Conservation (phyloP, 2,329 filamentous ascomycete genomes). For the Paecilomyces niveus region DNA sequence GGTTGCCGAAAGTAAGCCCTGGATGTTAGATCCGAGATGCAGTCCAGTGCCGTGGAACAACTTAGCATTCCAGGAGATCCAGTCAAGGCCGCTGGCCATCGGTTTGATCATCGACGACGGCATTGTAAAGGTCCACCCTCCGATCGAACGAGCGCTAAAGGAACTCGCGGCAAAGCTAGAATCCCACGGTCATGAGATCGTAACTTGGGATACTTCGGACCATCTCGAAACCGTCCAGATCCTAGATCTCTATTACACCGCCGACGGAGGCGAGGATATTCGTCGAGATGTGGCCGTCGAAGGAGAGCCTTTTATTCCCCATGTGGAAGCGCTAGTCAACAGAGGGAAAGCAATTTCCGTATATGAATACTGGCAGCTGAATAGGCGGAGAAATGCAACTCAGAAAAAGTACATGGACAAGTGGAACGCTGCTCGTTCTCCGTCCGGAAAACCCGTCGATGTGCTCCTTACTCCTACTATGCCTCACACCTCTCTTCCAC, state of each 20-base stretch:
- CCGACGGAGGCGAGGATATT: conserved; percentile 59
- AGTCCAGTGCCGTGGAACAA: conserved; percentile 49
- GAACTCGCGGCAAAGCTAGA: conserved; percentile 29
- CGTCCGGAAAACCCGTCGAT: conserved; percentile 46
- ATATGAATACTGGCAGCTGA: conserved; percentile 62
- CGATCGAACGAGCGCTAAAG: conserved; percentile 42
- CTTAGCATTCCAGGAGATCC: conserved; percentile 32
- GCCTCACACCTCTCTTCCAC: conserved; percentile 50
- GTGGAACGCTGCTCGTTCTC: conserved; percentile 45
- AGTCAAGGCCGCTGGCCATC: conserved; percentile 42
- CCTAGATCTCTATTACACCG: conserved; percentile 57
- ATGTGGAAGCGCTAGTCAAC: conserved; percentile 52
- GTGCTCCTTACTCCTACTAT: conserved; percentile 53
- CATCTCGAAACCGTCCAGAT: conserved; percentile 51
- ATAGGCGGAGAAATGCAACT: conserved; percentile 47
- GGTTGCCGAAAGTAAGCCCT: conserved; percentile 43
- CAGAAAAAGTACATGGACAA: conserved; percentile 54
- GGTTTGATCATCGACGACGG: conserved; percentile 47
- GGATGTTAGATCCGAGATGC: conserved; percentile 49
- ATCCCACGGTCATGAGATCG: conserved; percentile 46
- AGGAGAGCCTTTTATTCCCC: conserved; percentile 54
- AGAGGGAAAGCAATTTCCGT: conserved; percentile 50
- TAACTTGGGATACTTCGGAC: conserved; percentile 46
- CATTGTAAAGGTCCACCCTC: conserved; percentile 50
- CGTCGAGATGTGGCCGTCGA: conserved; percentile 45